phyloP scores from a whole-genome alignment of 140 eudicot genomes.

The Cichorium intybus region DNA sequence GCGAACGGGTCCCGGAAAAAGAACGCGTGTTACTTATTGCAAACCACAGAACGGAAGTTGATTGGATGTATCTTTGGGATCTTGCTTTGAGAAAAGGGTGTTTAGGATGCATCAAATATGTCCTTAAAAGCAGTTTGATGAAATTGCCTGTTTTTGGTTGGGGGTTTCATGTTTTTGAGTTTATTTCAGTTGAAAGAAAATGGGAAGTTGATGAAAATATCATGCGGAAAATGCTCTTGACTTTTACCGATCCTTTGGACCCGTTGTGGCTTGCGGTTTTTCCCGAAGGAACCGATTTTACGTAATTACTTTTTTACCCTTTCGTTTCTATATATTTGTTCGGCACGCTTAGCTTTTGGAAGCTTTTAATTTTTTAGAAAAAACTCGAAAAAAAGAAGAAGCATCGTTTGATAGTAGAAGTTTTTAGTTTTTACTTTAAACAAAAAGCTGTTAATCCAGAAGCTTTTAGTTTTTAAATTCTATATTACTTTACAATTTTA shows the following conservation, averaged over 20 bases:
- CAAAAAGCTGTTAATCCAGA: too few relatives aligned
- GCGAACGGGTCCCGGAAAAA: conserved; percentile 62
- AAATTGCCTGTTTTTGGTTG: conserved; percentile 81
- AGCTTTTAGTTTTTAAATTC: too few relatives aligned
- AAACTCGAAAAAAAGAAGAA: too few relatives aligned
- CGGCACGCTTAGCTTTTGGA: too few relatives aligned
- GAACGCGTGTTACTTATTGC: conserved; percentile 75
- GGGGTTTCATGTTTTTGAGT: conserved; percentile 81
- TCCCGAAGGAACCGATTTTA: conserved; percentile 90
- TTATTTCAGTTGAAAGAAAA: conserved; percentile 73
- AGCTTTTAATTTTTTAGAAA: too few relatives aligned
- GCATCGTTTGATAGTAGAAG: too few relatives aligned
- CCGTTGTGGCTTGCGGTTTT: conserved; percentile 86
- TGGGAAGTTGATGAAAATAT: conserved; percentile 75
- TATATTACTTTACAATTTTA: too few relatives aligned
- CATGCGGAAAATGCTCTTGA: conserved; percentile 56
- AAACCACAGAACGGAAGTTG: conserved; percentile 92
- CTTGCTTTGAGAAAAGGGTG: conserved; percentile 80
- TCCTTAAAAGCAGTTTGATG: conserved; percentile 86
- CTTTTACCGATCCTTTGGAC: conserved; percentile 44
- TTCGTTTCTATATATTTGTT: not conserved
- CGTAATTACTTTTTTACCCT: conserved; percentile 44
- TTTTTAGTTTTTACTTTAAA: too few relatives aligned
- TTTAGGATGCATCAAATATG: conserved; percentile 66
- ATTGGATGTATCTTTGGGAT: conserved; percentile 94